Evolutionary conservation across 129 eudicot genomes (phyloP).

Genomic region (Saposhnikovia divaricata): DNA sequence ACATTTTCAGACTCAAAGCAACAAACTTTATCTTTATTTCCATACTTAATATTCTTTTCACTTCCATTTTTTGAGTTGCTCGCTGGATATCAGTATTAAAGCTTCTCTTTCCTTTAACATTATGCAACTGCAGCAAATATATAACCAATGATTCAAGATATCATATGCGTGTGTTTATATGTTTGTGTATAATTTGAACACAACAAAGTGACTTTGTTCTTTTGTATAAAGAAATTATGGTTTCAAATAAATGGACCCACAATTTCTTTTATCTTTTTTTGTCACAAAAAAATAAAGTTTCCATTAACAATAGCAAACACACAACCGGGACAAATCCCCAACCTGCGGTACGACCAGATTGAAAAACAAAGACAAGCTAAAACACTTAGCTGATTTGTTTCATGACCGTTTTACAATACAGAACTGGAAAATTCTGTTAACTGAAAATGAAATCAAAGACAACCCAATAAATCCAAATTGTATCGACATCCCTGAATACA

Average conservation of each 20-base stretch:
- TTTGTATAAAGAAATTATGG: background rate
- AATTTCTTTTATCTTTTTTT: background rate
- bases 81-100: background rate
- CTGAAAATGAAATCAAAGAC: too few species aligned
- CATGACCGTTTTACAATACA: too few species aligned
- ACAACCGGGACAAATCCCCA: too few species aligned
- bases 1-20: conserved; percentile 1
- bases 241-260: background rate
- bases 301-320: too few species aligned
- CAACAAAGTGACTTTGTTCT: background rate
- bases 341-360: too few species aligned
- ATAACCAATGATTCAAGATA: background rate
- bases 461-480: too few species aligned
- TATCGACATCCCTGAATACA: too few species aligned
- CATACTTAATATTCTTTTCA: background rate
- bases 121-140: background rate
- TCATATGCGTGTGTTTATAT: background rate
- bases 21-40: background rate
- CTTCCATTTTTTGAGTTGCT: background rate
- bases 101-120: background rate
- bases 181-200: background rate
- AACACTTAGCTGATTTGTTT: too few species aligned
- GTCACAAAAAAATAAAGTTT: too few species aligned
- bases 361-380: too few species aligned
- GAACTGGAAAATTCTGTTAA: too few species aligned